Base-by-base conservation (phyloP, 164 flowering plant genomes). In the Liriodendron chinense region DNA sequence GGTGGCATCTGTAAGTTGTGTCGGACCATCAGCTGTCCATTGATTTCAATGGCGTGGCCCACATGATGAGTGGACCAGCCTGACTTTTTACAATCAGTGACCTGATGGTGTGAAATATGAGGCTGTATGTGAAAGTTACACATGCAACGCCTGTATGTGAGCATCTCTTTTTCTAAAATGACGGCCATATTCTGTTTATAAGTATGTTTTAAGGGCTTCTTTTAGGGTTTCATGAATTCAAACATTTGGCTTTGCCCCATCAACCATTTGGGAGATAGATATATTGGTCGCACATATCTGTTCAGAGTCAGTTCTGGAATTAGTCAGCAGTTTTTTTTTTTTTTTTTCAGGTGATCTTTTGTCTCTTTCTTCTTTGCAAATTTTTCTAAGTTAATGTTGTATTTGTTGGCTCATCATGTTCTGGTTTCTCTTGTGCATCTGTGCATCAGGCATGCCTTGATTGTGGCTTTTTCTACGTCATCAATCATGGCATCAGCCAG, bases 391-490 rank as follows among this genome's bases (percentile, higher is more conserved):
- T n/a, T 9, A 4, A 24, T 28, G 9, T 1, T 26, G 14, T 69
- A 18, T 68, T 69, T 4, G 1, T 64, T 28, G 21, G 12, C 26
- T 65, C 1, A 62, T 25, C 56, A 16, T 65, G 74, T 26, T 50
- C 16, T 64, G 8, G 1, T 28, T 72, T 9, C 20, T 18, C 22
- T 18, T 47, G 14, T n/a, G 69, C n/a, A 64, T 65, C 26, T 68
- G 21, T 76, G 57, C 69, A 71, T 56, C 77, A 96, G 99, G 98
- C 98, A 53, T 92, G 97, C 74, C 81, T 89, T 83, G 98, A 96
- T 79, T 88, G 87, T 82, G 99, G 98, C 59, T 96, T 94, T 78
- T 94, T 96, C 85, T 94, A 96, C 83, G 88, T 94, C n/a, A 78
- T 89, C 16, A 96, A 94, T 72, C 99, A 96, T 78, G 99, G 99